Evolutionary conservation across 768 basidiomycete species (phyloP).

Genomic region (Auricularia auricula-judae): DNA sequence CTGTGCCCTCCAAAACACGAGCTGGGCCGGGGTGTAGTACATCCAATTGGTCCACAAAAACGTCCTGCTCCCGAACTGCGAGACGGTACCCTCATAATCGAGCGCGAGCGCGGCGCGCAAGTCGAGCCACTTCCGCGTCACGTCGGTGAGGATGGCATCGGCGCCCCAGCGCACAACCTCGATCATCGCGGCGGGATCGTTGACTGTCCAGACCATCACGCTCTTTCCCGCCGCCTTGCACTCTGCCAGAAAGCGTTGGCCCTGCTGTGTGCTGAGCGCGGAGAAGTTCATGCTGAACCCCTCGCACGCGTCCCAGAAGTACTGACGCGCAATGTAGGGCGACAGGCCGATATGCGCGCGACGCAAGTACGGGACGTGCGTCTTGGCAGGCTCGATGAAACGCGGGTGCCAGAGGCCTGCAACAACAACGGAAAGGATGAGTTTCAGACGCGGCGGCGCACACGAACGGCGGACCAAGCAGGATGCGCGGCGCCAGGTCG

Average conservation of each 20-base stretch:
- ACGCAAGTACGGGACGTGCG: constrained; percentile 68
- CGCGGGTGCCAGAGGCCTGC: constrained; percentile 76
- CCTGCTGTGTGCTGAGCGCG: constrained; percentile 58
- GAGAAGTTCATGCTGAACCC: constrained; percentile 80
- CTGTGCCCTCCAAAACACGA: constrained; percentile 12
- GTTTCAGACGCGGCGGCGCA: too few species aligned
- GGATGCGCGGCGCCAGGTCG: constrained; percentile 63
- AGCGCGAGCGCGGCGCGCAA: constrained; percentile 42
- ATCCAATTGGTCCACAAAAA: constrained; percentile 64
- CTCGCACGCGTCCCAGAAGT: constrained; percentile 82
- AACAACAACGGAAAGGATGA: neutral
- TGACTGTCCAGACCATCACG: constrained; percentile 95
- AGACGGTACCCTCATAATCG: constrained; percentile 55
- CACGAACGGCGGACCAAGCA: constrained; percentile 31
- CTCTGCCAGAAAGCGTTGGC: constrained; percentile 52
- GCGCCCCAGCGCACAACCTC: constrained; percentile 75
- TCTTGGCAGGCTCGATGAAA: constrained; percentile 70
- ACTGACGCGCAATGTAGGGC: constrained; percentile 60
- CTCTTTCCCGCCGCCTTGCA: constrained; percentile 72
- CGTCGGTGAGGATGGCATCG: constrained; percentile 68
- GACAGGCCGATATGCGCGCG: constrained; percentile 78
- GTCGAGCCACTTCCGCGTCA: constrained; percentile 56
- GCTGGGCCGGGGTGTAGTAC: constrained; percentile 43
- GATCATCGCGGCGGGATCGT: constrained; percentile 80
- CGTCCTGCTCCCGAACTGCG: constrained; percentile 44